Conservation (phyloP, 805 yeast species). For the Saturnispora dispora region DNA sequence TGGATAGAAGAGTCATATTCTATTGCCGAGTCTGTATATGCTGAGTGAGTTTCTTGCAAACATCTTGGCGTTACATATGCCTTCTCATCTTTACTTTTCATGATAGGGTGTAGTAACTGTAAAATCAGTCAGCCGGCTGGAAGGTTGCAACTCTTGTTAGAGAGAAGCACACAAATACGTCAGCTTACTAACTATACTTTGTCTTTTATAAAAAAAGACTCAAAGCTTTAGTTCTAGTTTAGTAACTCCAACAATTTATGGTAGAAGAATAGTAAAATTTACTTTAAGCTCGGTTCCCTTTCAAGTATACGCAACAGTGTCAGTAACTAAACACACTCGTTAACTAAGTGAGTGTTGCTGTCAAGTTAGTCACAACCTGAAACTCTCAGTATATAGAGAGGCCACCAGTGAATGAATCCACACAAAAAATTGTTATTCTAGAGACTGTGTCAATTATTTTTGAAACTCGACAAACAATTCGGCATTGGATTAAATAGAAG, state of each 20-base stretch:
- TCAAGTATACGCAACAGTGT: background rate
- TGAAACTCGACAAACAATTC: background rate
- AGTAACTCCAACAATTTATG: background rate
- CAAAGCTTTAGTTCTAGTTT: background rate
- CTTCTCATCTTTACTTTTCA: background rate
- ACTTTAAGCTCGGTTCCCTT: background rate
- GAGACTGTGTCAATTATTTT: background rate
- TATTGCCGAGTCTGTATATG: background rate
- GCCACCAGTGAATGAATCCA: background rate
- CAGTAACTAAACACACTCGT: background rate
- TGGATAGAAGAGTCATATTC: constrained; percentile 26
- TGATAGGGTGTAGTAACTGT: background rate
- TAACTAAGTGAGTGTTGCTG: background rate
- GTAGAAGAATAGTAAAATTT: background rate
- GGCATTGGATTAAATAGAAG: background rate
- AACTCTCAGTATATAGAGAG: background rate
- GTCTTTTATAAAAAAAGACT: background rate
- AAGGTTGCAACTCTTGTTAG: background rate
- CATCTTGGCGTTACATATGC: background rate
- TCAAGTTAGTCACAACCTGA: background rate
- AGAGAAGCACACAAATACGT: background rate
- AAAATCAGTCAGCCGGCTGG: background rate
- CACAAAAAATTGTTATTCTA: background rate
- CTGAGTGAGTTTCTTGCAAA: background rate
- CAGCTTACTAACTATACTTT: background rate